Evolutionary conservation across 768 basidiomycete genomes (phyloP).

Genomic region (Amanita rimosa): DNA sequence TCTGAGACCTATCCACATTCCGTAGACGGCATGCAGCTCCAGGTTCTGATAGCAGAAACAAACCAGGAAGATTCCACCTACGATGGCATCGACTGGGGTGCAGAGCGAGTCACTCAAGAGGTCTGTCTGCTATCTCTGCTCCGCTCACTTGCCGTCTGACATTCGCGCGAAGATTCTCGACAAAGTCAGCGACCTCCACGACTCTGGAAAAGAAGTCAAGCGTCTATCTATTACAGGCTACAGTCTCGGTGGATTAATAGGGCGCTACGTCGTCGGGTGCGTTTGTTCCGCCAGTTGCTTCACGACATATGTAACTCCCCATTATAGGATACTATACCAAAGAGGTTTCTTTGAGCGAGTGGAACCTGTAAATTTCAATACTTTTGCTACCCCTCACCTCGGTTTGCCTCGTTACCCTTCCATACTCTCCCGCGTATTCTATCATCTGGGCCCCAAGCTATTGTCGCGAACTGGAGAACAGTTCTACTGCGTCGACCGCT

Average conservation of each 20-base stretch:
- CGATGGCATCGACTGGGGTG: constrained; percentile 80
- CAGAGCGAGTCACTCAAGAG: constrained; percentile 72
- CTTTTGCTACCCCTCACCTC: constrained; percentile 75
- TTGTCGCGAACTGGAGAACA: constrained; percentile 76
- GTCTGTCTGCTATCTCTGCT: constrained; percentile 34
- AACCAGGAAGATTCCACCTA: constrained; percentile 62
- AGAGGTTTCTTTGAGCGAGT: constrained; percentile 62
- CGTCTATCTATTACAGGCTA: constrained; percentile 73
- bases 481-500: constrained; percentile 65
- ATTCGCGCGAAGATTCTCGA: constrained; percentile 35
- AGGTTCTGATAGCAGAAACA: constrained; percentile 53
- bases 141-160: background rate
- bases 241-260: constrained; percentile 58
- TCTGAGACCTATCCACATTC: constrained; percentile 26
- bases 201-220: constrained; percentile 45
- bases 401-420: constrained; percentile 60
- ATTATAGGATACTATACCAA: constrained; percentile 47
- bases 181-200: constrained; percentile 40
- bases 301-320: background rate
- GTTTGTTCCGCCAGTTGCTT: constrained; percentile 54
- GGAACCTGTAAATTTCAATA: constrained; percentile 70
- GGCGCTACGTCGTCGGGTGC: constrained; percentile 5
- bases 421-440: constrained; percentile 39
- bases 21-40: constrained; percentile 33
- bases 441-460: constrained; percentile 52